Evolutionary conservation across 1,284 basidiomycete species (phyloP), one percentile per base, ranked within the genome.

Genomic region (Cystobasidium pallidum): DNA sequence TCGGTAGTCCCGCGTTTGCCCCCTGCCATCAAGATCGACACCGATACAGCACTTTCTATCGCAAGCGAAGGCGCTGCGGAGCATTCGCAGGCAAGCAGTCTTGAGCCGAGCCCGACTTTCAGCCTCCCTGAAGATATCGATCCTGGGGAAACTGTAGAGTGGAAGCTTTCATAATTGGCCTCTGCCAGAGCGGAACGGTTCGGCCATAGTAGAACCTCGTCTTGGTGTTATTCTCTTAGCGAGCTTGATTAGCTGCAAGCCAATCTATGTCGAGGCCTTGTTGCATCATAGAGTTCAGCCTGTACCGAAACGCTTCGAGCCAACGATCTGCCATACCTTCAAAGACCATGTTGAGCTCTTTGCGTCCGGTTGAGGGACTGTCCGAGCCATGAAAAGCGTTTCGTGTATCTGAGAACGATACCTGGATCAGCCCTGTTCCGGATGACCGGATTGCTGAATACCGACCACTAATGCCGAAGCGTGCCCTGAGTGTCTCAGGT

Each of bases 381-480:
- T 78, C 77, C 7, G 75, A 75, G 0, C 77, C 77, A 32, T 78
- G 77, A 34, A 78, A 77, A 8, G 76, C 77, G 28, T 78, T 78
- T 26, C 77, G 26, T 8, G 77, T 78, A n/a, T 78, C 68, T 71
- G 49, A 17, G n/a, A 0, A 32, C 32, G n/a, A n/a, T n/a, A n/a
- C n/a, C n/a, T n/a, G n/a, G 43, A 24, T 30, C n/a, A 19, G 15
- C n/a, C 51, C n/a, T 15, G 10, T 13, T 10, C 3, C 10, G 10
- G 21, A 62, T 24, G 13, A 2, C 34, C 24, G 15, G 19, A 52
- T 1, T 3, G 19, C 1, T n/a, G 7, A 2, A 1, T 34, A n/a
- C n/a, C 17, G 15, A 71, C 68, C 77, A 34, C 71, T 74, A 41
- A 77, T 49, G 0, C 77, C 77, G 52, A 76, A 78, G 30, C 65